Evolutionary conservation across 306 rosid genomes (phyloP).

Genomic region (Luffa aegyptiaca): DNA sequence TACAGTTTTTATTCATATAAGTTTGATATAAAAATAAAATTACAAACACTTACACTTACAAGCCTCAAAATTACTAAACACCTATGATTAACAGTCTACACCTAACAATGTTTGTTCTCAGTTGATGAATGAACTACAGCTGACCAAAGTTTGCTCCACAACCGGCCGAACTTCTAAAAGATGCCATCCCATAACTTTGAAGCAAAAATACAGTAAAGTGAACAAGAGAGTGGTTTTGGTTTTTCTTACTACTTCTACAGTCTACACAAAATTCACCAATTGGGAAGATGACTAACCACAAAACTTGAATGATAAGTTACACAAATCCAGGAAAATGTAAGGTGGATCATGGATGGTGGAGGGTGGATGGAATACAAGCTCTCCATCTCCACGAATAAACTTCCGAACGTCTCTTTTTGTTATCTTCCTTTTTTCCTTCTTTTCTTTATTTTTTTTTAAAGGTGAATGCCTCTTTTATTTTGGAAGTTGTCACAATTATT

Average conservation of each 20-base stretch:
- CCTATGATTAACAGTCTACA: too few relatives aligned
- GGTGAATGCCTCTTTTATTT: too few relatives aligned
- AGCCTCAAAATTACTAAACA: too few relatives aligned
- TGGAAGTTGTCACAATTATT: too few relatives aligned
- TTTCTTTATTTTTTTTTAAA: too few relatives aligned
- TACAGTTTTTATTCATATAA: too few relatives aligned
- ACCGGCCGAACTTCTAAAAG: not conserved
- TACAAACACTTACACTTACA: too few relatives aligned
- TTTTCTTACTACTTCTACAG: not conserved
- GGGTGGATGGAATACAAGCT: slow-evolving; percentile 2
- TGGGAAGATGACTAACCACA: not conserved
- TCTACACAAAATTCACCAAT: not conserved
- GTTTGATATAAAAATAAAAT: too few relatives aligned
- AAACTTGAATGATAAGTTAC: not conserved
- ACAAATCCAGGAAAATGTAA: not conserved
- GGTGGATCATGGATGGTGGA: too few relatives aligned
- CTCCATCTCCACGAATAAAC: not conserved
- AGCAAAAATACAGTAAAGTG: not conserved
- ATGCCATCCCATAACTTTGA: not conserved
- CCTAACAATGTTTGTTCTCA: too few relatives aligned
- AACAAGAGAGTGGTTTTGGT: not conserved
- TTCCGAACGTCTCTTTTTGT: not conserved
- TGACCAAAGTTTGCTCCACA: not conserved
- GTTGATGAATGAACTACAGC: not conserved
- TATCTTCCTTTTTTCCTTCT: too few relatives aligned